A percentile compares a stretch with the other conserved stretches of the same genome.
Evolutionary conservation across 2,329 filamentous ascomycete genomes (phyloP).

Genomic region (Dactylellina haptotyla): DNA sequence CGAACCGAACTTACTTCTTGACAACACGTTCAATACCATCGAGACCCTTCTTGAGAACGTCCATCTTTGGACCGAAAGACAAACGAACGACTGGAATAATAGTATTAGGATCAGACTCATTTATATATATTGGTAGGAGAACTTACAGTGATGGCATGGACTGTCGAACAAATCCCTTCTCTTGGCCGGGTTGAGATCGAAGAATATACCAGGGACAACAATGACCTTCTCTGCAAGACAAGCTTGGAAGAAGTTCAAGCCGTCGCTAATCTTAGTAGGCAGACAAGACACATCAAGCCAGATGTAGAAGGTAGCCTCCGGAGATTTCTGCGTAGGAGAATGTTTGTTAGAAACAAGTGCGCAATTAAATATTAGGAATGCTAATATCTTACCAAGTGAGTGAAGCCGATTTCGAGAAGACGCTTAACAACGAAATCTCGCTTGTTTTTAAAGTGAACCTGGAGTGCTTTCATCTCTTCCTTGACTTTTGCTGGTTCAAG

Average conservation of each 20-base stretch:
- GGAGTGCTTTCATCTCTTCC: constrained; percentile 87
- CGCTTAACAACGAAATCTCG: constrained; percentile 87
- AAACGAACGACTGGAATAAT: constrained; percentile 74
- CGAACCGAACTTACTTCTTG: constrained; percentile 72
- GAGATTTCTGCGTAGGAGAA: constrained; percentile 68
- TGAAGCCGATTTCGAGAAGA: constrained; percentile 85
- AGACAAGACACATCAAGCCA: constrained; percentile 73
- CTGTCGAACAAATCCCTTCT: constrained; percentile 91
- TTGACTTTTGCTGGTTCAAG: constrained; percentile 84
- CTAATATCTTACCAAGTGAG: constrained; percentile 68
- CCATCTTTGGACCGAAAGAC: constrained; percentile 85
- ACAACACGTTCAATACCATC: constrained; percentile 87
- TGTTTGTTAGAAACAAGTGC: neutral
- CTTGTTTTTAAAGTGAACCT: constrained; percentile 90
- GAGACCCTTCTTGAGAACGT: constrained; percentile 78
- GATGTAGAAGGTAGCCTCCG: constrained; percentile 94
- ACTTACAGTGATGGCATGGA: constrained; percentile 63
- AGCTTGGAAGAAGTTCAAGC: constrained; percentile 95
- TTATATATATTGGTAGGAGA: neutral
- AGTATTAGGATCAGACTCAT: neutral
- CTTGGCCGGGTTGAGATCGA: constrained; percentile 91
- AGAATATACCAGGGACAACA: constrained; percentile 97
- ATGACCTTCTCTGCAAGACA: constrained; percentile 93
- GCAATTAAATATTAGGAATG: neutral
- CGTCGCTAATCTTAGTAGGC: constrained; percentile 85